Percentiles rank a stretch among this genome's conserved stretches.
Conservation (phyloP, 257 asterid species). For the Gentiana straminea region DNA sequence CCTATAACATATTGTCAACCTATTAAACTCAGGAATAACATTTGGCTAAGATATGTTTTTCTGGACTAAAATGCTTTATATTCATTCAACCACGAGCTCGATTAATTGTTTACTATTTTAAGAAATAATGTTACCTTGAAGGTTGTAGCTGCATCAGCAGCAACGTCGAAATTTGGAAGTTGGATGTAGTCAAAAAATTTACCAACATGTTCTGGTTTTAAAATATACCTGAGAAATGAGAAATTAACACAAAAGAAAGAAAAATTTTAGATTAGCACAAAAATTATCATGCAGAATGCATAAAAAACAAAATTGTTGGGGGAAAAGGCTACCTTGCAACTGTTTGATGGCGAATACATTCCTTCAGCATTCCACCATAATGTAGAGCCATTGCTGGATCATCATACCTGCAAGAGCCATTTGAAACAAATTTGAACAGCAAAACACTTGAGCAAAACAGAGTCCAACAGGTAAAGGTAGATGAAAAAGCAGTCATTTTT, state of each 20-base stretch:
- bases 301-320: background rate
- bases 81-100: background rate
- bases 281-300: background rate
- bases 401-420: constrained; percentile 41
- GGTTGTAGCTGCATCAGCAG: constrained; percentile 89
- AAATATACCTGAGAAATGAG: constrained; percentile 37
- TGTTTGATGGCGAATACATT: constrained; percentile 81
- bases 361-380: constrained; percentile 82
- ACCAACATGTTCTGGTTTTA: constrained; percentile 52
- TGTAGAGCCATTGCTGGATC: constrained; percentile 71
- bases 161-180: constrained; percentile 85
- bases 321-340: constrained; percentile 51
- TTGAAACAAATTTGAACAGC: background rate
- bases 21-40: background rate
- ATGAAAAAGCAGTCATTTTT: background rate
- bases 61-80: too few species aligned
- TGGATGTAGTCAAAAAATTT: constrained; percentile 67
- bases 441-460: background rate
- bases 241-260: background rate
- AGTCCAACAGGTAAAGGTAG: too few species aligned
- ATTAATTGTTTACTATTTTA: too few species aligned
- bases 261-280: background rate
- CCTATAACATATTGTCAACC: constrained; percentile 37
- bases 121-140: constrained; percentile 48
- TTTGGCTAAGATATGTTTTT: background rate